Conservation (phyloP, 2,329 filamentous ascomycete genomes). For the Fusarium nisikadoi region DNA sequence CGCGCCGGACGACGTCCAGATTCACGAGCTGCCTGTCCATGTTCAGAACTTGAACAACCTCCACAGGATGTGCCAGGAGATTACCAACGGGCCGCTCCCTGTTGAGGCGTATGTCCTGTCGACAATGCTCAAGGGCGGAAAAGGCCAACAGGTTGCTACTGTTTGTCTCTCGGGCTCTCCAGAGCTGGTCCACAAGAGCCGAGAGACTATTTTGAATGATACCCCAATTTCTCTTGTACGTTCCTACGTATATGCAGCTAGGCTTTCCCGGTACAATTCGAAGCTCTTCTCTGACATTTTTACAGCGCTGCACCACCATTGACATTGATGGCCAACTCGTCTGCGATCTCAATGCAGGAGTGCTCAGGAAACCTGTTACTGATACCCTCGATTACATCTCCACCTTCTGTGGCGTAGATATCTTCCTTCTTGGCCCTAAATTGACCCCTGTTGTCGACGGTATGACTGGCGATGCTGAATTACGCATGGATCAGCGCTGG, state of each 20-base stretch:
- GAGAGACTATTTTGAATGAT: conserved; percentile 89
- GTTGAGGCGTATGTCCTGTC: conserved; percentile 87
- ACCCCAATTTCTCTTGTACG: conserved; percentile 92
- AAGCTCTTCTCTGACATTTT: conserved; percentile 19
- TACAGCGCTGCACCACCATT: conserved; percentile 88
- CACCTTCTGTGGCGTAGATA: conserved; percentile 90
- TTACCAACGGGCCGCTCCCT: conserved; percentile 76
- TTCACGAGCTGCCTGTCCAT: conserved; percentile 92
- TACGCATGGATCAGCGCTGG: conserved; percentile 89
- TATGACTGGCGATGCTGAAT: conserved; percentile 80
- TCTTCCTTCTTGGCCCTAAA: conserved; percentile 94
- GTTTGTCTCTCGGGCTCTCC: conserved; percentile 90
- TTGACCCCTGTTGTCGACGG: conserved; percentile 80
- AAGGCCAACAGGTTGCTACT: conserved; percentile 79
- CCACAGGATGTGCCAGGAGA: conserved; percentile 81
- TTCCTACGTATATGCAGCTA: conserved; percentile 32
- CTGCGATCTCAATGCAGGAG: conserved; percentile 74
- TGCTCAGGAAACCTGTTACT: conserved; percentile 79
- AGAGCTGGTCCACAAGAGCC: conserved; percentile 88
- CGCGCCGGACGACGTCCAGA: conserved; percentile 83
- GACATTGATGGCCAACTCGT: conserved; percentile 94
- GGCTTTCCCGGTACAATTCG: not conserved
- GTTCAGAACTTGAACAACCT: conserved; percentile 85
- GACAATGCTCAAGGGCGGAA: conserved; percentile 78
- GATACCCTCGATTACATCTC: conserved; percentile 89